These are phyloP conservation scores for Penicillium brevicompactum DNA, from an alignment of 2,329 filamentous ascomycete species.

Conservation along the genomic window DNA sequence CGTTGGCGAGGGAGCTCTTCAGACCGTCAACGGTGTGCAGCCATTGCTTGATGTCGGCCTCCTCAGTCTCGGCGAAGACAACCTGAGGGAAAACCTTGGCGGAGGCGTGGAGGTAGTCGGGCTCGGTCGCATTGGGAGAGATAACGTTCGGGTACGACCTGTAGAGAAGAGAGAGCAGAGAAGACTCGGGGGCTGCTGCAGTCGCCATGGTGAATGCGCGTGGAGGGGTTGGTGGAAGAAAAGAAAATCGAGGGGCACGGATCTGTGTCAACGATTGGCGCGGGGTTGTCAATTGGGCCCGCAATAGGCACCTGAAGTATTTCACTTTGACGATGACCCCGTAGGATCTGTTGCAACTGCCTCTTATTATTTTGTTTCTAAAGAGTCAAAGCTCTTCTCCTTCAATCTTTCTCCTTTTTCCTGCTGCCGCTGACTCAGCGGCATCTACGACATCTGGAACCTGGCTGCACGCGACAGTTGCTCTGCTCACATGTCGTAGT, in stretches of 20 bases:
- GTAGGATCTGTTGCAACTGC: constrained; percentile 6
- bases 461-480: background rate
- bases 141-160: constrained; percentile 46
- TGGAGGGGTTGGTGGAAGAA: constrained; percentile 25
- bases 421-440: constrained; percentile 8
- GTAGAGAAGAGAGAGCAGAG: constrained; percentile 49
- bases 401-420: background rate
- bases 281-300: constrained; percentile 27
- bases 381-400: background rate
- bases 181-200: constrained; percentile 42
- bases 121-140: constrained; percentile 44
- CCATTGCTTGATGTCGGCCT: constrained; percentile 89
- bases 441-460: background rate
- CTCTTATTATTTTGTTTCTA: background rate
- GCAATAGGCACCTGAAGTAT: constrained; percentile 24
- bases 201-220: constrained; percentile 32
- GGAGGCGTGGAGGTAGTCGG: constrained; percentile 49
- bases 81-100: constrained; percentile 68
- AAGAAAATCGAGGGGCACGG: constrained; percentile 34
- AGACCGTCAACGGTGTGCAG: constrained; percentile 74
- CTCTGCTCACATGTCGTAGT: background rate
- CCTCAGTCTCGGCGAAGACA: constrained; percentile 76
- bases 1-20: constrained; percentile 50
- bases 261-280: constrained; percentile 28
- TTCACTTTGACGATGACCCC: constrained; percentile 23